Percentiles rank a stretch among this genome's conserved stretches.
These are phyloP conservation scores for Pseudopithomyces maydicus DNA, from an alignment of 2,329 filamentous ascomycete species.

Conservation along the genomic window DNA sequence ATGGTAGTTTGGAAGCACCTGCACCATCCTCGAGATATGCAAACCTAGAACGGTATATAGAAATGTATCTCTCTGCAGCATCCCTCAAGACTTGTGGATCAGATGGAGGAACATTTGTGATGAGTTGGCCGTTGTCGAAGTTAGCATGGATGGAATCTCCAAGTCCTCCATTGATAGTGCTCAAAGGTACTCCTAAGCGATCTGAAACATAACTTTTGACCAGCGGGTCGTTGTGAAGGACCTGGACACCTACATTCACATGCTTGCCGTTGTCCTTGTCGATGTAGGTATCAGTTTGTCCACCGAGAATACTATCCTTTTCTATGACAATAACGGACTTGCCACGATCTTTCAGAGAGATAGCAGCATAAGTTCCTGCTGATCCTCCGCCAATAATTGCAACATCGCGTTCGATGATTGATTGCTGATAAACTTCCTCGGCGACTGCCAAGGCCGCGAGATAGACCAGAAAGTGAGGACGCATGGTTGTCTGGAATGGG, in stretches of 20 bases:
- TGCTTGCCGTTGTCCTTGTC: conserved; percentile 35
- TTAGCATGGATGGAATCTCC: not conserved
- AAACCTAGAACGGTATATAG: not conserved
- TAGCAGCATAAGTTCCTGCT: conserved; percentile 48
- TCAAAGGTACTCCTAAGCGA: not conserved
- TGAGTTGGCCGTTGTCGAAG: not conserved
- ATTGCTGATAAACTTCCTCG: not conserved
- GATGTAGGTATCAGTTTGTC: conserved; percentile 55
- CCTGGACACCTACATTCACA: conserved; percentile 44
- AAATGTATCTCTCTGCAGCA: not conserved
- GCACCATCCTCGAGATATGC: conserved; percentile 41
- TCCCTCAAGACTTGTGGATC: not conserved
- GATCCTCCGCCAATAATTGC: conserved; percentile 50
- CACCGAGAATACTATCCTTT: conserved; percentile 47
- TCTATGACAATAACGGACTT: conserved; percentile 49
- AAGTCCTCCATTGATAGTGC: not conserved
- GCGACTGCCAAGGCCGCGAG: not conserved
- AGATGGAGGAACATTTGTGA: not conserved
- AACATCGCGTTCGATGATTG: conserved; percentile 25
- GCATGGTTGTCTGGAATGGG: too few species aligned
- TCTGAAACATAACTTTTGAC: conserved; percentile 22
- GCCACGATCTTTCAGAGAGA: conserved; percentile 45
- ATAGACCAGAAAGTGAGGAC: not conserved
- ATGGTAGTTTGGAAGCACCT: conserved; percentile 41
- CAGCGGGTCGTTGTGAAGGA: conserved; percentile 48